phyloP scores from a whole-genome alignment of 2,329 filamentous ascomycete genomes.

The Pseudodiploospora longispora region DNA sequence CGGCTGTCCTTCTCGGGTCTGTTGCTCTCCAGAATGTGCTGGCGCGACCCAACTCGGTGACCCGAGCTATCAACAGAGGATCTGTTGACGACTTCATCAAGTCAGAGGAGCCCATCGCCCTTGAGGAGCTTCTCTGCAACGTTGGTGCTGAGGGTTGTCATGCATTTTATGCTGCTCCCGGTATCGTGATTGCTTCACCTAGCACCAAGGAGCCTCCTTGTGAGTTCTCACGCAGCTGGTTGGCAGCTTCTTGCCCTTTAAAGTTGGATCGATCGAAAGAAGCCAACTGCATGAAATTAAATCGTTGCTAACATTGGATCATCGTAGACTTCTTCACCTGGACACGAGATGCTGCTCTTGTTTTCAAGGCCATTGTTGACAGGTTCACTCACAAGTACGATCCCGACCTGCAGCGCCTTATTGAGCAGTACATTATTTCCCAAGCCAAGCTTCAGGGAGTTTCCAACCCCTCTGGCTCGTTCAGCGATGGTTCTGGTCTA shows the following conservation, averaged over 20 bases:
- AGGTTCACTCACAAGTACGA: constrained; percentile 54
- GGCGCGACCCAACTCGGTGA: constrained; percentile 31
- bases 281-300: neutral
- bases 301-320: neutral
- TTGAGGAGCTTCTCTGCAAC: constrained; percentile 48
- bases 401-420: constrained; percentile 45
- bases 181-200: constrained; percentile 50
- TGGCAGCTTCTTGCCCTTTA: neutral
- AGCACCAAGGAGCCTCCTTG: constrained; percentile 47
- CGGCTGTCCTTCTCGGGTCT: constrained; percentile 42
- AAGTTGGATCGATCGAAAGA: constrained; percentile 5
- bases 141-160: constrained; percentile 48
- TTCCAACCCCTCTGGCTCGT: constrained; percentile 58
- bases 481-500: constrained; percentile 45
- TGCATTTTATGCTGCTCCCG: constrained; percentile 37
- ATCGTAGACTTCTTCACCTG: constrained; percentile 65
- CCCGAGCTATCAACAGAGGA: constrained; percentile 32
- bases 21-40: constrained; percentile 44
- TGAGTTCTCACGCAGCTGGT: constrained; percentile 24
- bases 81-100: constrained; percentile 46
- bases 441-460: constrained; percentile 61
- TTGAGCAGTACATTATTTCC: constrained; percentile 60
- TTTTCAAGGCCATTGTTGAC: constrained; percentile 62
- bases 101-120: constrained; percentile 42
- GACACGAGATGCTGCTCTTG: constrained; percentile 66